Conservation (phyloP, 306 rosid species). For the Gastrolobium villosum region DNA sequence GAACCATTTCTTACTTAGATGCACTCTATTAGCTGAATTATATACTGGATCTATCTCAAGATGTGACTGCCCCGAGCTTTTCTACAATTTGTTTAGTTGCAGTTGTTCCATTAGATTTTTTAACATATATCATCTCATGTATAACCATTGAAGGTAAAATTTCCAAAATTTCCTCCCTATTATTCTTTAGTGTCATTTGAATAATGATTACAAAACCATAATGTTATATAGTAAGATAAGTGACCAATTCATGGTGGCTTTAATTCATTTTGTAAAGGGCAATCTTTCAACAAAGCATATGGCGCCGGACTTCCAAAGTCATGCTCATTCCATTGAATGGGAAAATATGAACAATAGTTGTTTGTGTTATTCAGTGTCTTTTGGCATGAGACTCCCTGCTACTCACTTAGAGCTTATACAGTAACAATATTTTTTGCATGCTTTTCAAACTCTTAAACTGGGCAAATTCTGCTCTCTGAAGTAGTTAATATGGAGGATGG, state of each 20-base stretch:
- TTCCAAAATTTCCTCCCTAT: neutral
- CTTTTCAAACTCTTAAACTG: slow-evolving; percentile 1
- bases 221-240: slow-evolving; percentile 16
- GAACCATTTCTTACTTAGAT: neutral
- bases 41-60: slow-evolving; percentile 11
- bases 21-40: neutral
- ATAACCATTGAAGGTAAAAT: neutral
- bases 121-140: neutral
- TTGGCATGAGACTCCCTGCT: slow-evolving; percentile 3
- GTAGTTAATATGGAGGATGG: slow-evolving; percentile 8
- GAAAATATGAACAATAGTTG: neutral
- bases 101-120: slow-evolving; percentile 5
- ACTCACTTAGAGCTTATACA: slow-evolving; percentile 8
- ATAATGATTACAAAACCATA: neutral
- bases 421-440: slow-evolving; percentile 22
- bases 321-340: neutral
- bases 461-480: slow-evolving; percentile 20
- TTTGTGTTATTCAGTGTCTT: slow-evolving; percentile 14
- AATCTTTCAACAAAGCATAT: slow-evolving; percentile 15
- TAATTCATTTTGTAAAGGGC: neutral
- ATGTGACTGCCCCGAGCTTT: slow-evolving; percentile 5
- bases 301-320: neutral
- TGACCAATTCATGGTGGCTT: neutral
- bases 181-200: neutral
- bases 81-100: neutral